Evolutionary conservation across 2,329 filamentous ascomycete species (phyloP).

Genomic region (Monilinia vaccinii-corymbosi): DNA sequence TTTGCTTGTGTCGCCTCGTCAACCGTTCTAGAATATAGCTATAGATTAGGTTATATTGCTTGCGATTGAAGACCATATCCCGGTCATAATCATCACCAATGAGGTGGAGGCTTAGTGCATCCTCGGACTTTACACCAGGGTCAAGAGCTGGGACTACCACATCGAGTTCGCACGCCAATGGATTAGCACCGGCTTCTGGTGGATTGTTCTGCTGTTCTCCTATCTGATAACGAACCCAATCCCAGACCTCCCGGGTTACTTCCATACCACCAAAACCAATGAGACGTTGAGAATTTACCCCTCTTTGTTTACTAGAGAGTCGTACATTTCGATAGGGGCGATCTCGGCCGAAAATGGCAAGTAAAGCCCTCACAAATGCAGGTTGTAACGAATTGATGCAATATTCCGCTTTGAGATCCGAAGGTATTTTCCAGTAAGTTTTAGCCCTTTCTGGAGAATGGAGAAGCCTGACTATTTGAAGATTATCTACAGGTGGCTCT

Average conservation of each 20-base stretch:
- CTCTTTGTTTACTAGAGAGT: not conserved
- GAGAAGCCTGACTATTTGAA: not conserved
- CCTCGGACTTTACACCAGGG: not conserved
- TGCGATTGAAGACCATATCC: not conserved
- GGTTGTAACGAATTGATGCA: conserved; percentile 20
- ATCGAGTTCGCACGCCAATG: not conserved
- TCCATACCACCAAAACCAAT: conserved; percentile 19
- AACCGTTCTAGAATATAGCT: not conserved
- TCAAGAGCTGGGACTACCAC: not conserved
- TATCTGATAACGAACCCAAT: not conserved
- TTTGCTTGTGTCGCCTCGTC: not conserved
- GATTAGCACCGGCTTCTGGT: not conserved
- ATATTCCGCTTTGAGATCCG: not conserved
- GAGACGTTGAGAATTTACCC: not conserved
- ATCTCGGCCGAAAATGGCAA: not conserved
- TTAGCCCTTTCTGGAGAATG: not conserved
- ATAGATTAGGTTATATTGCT: not conserved
- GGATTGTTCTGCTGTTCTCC: not conserved
- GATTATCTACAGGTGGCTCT: not conserved
- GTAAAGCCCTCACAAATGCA: not conserved
- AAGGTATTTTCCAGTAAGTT: conserved; percentile 22
- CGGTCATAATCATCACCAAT: not conserved
- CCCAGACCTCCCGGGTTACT: conserved; percentile 2
- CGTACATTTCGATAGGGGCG: conserved; percentile 9
- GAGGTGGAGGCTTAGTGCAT: not conserved